Conservation (phyloP, 1,284 basidiomycete genomes). For the Ceratobasidium sp. region DNA sequence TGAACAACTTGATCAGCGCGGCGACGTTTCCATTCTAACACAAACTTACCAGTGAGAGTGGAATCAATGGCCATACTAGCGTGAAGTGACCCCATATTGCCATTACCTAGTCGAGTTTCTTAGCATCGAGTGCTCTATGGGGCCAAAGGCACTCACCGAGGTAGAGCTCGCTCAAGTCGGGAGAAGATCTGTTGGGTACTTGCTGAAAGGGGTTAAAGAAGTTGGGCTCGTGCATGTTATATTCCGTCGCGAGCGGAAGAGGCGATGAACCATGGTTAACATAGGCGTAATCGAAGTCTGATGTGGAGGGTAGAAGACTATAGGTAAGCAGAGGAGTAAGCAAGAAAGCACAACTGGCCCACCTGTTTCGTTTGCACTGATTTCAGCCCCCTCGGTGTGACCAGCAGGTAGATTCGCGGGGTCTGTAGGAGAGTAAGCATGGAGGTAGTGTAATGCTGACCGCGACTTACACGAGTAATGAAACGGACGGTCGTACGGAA, state of each 20-base stretch:
- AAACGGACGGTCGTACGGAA: neutral
- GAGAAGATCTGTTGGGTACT: neutral
- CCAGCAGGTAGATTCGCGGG: neutral
- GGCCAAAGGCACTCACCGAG: neutral
- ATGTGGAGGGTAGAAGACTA: neutral
- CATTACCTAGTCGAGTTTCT: neutral
- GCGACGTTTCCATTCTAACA: neutral
- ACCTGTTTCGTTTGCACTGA: neutral
- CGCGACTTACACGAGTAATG: slow-evolving; percentile 5
- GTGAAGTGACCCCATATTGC: neutral
- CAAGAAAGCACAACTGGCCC: neutral
- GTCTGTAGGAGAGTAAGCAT: neutral
- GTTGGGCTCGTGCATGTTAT: neutral
- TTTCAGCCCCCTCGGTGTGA: neutral
- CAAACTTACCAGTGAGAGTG: neutral
- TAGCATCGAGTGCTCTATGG: neutral
- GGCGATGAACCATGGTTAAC: neutral
- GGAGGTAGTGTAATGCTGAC: neutral
- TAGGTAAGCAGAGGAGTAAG: neutral
- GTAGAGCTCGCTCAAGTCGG: neutral
- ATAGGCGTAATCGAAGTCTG: slow-evolving; percentile 11
- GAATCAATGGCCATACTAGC: neutral
- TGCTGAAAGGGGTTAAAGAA: neutral
- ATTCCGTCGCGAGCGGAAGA: neutral
- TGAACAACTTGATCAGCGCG: neutral